Conservation (phyloP, 495 filamentous ascomycete genomes). For the Neurospora pannonica region DNA sequence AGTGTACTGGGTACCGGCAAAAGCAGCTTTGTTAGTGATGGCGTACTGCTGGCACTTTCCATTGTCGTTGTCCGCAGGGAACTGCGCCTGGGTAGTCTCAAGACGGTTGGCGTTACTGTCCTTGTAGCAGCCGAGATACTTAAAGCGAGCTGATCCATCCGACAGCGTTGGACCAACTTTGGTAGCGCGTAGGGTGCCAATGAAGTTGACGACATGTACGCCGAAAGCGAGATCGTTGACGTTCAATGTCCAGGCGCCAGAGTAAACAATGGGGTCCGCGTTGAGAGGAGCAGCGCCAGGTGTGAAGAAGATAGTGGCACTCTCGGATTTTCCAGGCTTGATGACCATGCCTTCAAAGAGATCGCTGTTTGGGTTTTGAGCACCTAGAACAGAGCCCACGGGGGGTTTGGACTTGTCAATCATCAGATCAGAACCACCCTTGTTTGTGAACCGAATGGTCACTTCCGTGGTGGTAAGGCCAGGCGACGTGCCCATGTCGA, state of each 20-base stretch:
- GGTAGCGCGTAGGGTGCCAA: constrained; percentile 17
- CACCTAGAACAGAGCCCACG: constrained; percentile 18
- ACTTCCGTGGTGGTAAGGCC: constrained; percentile 6
- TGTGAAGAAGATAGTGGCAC: constrained; percentile 22
- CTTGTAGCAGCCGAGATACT: constrained; percentile 31
- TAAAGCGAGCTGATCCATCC: constrained; percentile 18
- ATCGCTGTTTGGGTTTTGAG: constrained; percentile 22
- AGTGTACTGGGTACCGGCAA: constrained; percentile 26
- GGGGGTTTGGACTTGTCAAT: constrained; percentile 21
- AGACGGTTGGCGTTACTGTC: constrained; percentile 21
- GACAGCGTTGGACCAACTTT: constrained; percentile 22
- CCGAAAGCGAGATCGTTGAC: constrained; percentile 30
- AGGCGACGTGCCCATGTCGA: constrained; percentile 11
- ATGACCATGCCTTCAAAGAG: constrained; percentile 26
- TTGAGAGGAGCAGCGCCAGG: constrained; percentile 17
- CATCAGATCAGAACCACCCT: constrained; percentile 24
- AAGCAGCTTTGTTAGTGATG: constrained; percentile 15
- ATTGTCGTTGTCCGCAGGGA: constrained; percentile 17
- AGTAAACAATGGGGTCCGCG: constrained; percentile 9
- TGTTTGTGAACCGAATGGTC: constrained; percentile 26
- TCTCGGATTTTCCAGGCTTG: constrained; percentile 13
- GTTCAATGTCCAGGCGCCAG: constrained; percentile 32
- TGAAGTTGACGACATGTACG: constrained; percentile 24
- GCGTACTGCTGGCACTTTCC: constrained; percentile 27
- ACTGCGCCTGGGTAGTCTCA: constrained; percentile 17